These are phyloP conservation scores for Xylaria sp. DNA, from an alignment of 2,329 filamentous ascomycete species.

Conservation along the genomic window DNA sequence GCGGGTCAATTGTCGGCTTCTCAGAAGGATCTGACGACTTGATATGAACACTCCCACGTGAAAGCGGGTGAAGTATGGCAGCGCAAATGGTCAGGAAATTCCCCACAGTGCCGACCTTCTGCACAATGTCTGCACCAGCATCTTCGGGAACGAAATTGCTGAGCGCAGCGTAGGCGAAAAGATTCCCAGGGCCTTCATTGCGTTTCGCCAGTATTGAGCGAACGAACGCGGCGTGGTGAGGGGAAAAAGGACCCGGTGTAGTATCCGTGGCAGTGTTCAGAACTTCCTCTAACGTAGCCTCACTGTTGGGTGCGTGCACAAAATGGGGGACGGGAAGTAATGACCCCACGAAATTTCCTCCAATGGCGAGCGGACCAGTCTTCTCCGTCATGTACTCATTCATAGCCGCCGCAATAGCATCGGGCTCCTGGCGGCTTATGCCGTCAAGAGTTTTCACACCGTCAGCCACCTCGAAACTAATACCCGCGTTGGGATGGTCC, in stretches of 20 bases:
- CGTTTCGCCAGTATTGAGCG: conserved; percentile 1
- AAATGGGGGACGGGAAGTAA: conserved; percentile 5
- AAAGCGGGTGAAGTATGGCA: conserved; percentile 22
- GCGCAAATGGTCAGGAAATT: conserved; percentile 13
- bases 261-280: background rate
- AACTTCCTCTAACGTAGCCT: background rate
- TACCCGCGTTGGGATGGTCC: conserved; percentile 25
- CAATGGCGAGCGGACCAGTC: conserved; percentile 22
- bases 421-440: conserved; percentile 27
- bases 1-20: conserved; percentile 23
- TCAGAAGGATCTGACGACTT: conserved; percentile 17
- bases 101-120: background rate
- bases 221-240: conserved; percentile 6
- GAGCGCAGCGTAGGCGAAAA: conserved; percentile 5
- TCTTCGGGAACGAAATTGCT: conserved; percentile 8
- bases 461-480: conserved; percentile 29
- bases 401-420: conserved; percentile 14
- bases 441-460: conserved; percentile 29
- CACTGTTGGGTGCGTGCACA: background rate
- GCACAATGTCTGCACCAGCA: background rate
- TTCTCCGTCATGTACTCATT: conserved; percentile 19
- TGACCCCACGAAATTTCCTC: background rate
- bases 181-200: background rate
- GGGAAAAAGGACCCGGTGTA: conserved; percentile 9
- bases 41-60: conserved; percentile 40